phyloP scores from a whole-genome alignment of 2,329 filamentous ascomycete species.

The Lachnellula arida region DNA sequence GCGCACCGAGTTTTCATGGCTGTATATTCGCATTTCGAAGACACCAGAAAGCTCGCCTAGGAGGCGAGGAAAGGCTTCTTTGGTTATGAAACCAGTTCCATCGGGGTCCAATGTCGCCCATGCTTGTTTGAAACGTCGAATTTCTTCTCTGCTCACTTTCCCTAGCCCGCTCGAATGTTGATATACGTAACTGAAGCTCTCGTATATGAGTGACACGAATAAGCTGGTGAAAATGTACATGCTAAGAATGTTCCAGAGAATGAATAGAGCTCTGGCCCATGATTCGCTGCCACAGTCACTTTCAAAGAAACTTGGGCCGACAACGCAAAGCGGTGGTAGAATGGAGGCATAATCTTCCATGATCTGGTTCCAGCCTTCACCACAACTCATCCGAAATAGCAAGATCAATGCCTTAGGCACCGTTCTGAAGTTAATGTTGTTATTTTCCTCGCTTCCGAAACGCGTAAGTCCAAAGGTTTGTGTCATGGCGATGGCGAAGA shows the following conservation, averaged over 20 bases:
- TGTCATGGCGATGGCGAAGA: conserved; percentile 93
- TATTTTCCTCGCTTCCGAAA: conserved; percentile 67
- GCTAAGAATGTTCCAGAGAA: conserved; percentile 97
- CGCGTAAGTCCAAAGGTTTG: conserved; percentile 94
- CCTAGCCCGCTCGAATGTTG: conserved; percentile 92
- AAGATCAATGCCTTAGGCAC: conserved; percentile 92
- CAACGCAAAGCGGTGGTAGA: conserved; percentile 74
- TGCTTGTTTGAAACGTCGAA: conserved; percentile 94
- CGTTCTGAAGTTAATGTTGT: conserved; percentile 86
- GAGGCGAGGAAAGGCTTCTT: conserved; percentile 82
- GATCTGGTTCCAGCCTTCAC: conserved; percentile 92
- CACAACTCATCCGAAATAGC: conserved; percentile 86
- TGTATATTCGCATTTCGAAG: conserved; percentile 96
- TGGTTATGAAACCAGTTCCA: conserved; percentile 85
- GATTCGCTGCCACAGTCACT: conserved; percentile 89
- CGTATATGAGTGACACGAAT: conserved; percentile 97
- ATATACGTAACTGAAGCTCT: conserved; percentile 99
- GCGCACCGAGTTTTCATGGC: conserved; percentile 82
- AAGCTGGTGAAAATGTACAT: conserved; percentile 99
- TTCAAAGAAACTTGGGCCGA: conserved; percentile 66
- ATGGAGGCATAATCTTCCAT: conserved; percentile 94
- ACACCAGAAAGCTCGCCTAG: conserved; percentile 89
- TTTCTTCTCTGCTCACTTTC: conserved; percentile 86
- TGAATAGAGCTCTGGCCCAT: conserved; percentile 87
- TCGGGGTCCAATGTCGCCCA: conserved; percentile 95